phyloP scores from a whole-genome alignment of 202 grass and related monocot genomes.

The Eragrostis tef region DNA sequence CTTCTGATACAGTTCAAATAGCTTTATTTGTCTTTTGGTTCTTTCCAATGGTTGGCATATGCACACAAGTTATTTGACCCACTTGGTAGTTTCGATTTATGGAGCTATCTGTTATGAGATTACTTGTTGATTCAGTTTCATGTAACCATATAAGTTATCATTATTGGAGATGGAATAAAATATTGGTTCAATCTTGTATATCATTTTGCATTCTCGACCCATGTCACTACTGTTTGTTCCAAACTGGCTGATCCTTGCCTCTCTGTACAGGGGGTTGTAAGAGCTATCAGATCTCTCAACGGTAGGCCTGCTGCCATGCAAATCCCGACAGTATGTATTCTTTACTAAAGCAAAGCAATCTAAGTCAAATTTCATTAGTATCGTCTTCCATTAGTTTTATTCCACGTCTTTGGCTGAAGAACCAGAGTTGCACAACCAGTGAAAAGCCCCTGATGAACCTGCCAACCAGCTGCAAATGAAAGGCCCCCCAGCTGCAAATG shows the following conservation, averaged over 20 bases:
- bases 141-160: constrained; percentile 8
- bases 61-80: constrained; percentile 7
- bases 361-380: not conserved
- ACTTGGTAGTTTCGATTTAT: constrained; percentile 17
- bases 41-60: constrained; percentile 22
- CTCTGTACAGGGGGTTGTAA: constrained; percentile 56
- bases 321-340: constrained; percentile 53
- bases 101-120: not conserved
- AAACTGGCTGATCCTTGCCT: constrained; percentile 33
- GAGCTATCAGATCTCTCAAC: constrained; percentile 57
- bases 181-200: not conserved
- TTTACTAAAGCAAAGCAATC: not conserved
- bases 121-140: constrained; percentile 5
- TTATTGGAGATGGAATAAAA: not conserved
- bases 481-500: constrained; percentile 8
- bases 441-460: constrained; percentile 18
- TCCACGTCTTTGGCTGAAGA: constrained; percentile 46
- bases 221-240: constrained; percentile 37
- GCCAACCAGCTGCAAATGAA: too few relatives aligned
- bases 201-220: too few relatives aligned
- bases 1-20: constrained; percentile 31
- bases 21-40: constrained; percentile 23
- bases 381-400: constrained; percentile 10
- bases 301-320: constrained; percentile 46
- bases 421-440: constrained; percentile 35